Base-by-base conservation (phyloP, 106 monocot genomes). In the Dendrobium nobile region DNA sequence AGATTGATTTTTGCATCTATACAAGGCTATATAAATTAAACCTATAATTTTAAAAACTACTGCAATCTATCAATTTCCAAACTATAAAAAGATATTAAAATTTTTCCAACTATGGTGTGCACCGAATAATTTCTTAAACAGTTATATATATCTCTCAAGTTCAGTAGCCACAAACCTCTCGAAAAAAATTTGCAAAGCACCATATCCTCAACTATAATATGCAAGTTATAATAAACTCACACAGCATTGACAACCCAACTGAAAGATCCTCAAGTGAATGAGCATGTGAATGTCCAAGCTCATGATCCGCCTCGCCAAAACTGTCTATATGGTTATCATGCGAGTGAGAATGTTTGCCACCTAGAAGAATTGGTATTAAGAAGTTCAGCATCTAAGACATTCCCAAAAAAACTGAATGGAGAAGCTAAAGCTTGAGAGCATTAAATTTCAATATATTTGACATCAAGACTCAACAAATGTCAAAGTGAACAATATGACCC, bases 221-320 rank as follows among this genome's bases (percentile, higher is more conserved):
- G 72, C 20, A 56, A 47, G 74, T 74, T 42, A 47, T 47, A 48
- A 24, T 54, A 67, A 45, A 89, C 95, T 92, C 82, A 95, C 95
- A 91, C 45, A 98, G 84, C 84, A 98, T 67, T 58, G 97, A 94
- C 72, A 98, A 78, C 67, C 97, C 97, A 85, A 92, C 82, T 84
- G 94, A 94, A 51, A 98, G 92, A 83, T 98, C 97, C 77, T 89
- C 72, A 67, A 95, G 40, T 78, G 94, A 92, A 92, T 96, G 96
- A 77, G 96, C 84, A 89, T 96, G 96, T 55, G 84, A 79, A 87
- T 91, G 94, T 48, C 55, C 84, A 64, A 88, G 85, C 55, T 80
- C 85, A 88, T 87, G 89, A 78, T 85, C 73, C 78, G 82, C 80
- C 9, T 85, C 77, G 26, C 72, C 16, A 31, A 82, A 43, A 54